These are phyloP conservation scores for Fusarium liriodendri DNA, from an alignment of 2,329 filamentous ascomycete species.

Conservation along the genomic window DNA sequence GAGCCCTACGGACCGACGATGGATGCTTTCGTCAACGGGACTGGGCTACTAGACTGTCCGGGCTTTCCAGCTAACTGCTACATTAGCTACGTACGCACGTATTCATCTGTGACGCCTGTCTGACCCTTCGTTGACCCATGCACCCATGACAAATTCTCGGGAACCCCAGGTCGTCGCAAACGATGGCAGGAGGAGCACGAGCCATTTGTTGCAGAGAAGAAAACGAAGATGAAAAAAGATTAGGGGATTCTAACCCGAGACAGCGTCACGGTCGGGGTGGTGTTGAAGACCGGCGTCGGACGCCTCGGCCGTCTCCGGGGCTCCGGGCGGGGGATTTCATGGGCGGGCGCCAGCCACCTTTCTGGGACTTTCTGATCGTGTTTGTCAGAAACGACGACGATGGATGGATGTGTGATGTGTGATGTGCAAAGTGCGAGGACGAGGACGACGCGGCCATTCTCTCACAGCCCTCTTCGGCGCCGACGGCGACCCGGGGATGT, in stretches of 20 bases:
- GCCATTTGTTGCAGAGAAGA: conserved; percentile 3
- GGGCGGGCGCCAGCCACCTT: not conserved
- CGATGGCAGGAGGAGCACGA: conserved; percentile 3
- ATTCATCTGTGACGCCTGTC: conserved; percentile 24
- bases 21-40: not conserved
- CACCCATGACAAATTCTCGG: conserved; percentile 3
- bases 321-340: conserved; percentile 18
- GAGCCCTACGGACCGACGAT: not conserved
- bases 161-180: not conserved
- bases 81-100: conserved; percentile 8
- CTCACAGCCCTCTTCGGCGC: not conserved
- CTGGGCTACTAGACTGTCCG: not conserved
- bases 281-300: conserved; percentile 35
- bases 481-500: not conserved
- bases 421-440: not conserved
- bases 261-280: conserved; percentile 39
- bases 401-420: too few relatives aligned
- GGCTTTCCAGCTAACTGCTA: not conserved
- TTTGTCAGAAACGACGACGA: not conserved
- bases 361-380: not conserved
- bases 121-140: conserved; percentile 15
- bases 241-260: conserved; percentile 37
- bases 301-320: conserved; percentile 39
- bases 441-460: not conserved
- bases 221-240: conserved; percentile 1